Conservation (phyloP, 2,329 filamentous ascomycete genomes). For the Acrocalymma vagum region DNA sequence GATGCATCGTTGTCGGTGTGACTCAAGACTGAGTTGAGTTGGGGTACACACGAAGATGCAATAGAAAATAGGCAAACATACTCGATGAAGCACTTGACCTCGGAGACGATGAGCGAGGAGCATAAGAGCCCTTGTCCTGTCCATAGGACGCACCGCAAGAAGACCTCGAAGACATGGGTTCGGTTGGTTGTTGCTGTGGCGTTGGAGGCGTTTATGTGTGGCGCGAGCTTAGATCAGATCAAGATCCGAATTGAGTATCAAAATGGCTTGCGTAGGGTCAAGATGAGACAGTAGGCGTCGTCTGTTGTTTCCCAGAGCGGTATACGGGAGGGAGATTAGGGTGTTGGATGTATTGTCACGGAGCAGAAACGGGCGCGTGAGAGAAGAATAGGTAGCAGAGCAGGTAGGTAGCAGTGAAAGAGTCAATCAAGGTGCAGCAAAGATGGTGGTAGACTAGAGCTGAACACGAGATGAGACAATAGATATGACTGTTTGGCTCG, state of each 20-base stretch:
- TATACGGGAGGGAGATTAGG: constrained; percentile 19
- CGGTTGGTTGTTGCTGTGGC: constrained; percentile 21
- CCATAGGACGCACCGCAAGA: constrained; percentile 32
- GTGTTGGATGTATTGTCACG: constrained; percentile 17
- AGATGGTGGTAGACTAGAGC: constrained; percentile 25
- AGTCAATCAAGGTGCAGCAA: constrained; percentile 3
- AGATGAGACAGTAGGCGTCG: background rate
- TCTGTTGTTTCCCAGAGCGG: too few species aligned
- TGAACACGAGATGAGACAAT: constrained; percentile 18
- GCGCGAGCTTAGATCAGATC: constrained; percentile 14
- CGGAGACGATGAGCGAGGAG: constrained; percentile 33
- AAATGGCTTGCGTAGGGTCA: too few species aligned
- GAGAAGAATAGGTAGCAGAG: constrained; percentile 11
- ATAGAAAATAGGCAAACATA: constrained; percentile 21
- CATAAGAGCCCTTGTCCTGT: constrained; percentile 31
- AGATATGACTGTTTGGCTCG: constrained; percentile 13
- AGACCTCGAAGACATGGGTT: constrained; percentile 34
- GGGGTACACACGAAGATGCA: background rate
- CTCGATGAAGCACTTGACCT: constrained; percentile 33
- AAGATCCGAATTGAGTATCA: too few species aligned
- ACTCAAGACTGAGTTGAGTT: constrained; percentile 2
- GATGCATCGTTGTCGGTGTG: too few species aligned
- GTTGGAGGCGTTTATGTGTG: constrained; percentile 22
- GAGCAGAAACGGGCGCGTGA: constrained; percentile 13
- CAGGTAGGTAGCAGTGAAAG: background rate